Conservation (phyloP, 1,284 basidiomycete species). For the Ceratorhiza oryzae-sativae region DNA sequence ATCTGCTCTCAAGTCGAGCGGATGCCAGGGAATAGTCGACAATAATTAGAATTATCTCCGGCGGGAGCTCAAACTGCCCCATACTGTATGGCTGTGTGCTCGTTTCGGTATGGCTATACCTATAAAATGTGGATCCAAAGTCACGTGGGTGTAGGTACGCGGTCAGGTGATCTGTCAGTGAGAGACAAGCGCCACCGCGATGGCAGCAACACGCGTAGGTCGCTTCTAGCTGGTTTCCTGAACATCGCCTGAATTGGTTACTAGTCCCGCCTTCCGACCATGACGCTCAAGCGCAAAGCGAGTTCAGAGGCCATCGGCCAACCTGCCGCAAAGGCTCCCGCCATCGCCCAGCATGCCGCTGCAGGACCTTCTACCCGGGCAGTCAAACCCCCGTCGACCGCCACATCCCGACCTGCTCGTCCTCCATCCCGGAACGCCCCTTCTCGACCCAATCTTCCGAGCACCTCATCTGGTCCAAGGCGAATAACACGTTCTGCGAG, state of each 20-base stretch:
- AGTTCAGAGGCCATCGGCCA: slow-evolving; percentile 25
- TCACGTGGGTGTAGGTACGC: background rate
- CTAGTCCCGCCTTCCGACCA: slow-evolving; percentile 28
- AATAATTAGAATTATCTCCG: slow-evolving; percentile 14
- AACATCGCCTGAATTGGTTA: background rate
- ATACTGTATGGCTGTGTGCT: background rate
- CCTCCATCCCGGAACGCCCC: slow-evolving; percentile 25
- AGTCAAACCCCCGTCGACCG: slow-evolving; percentile 19
- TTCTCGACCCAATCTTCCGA: slow-evolving; percentile 35
- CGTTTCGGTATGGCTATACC: background rate
- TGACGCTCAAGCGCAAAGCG: slow-evolving; percentile 40
- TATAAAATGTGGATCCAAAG: background rate
- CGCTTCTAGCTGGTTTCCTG: background rate
- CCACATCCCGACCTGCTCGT: slow-evolving; percentile 18
- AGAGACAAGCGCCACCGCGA: slow-evolving; percentile 8
- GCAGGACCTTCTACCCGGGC: slow-evolving; percentile 22
- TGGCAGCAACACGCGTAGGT: slow-evolving; percentile 27
- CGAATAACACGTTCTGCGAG: slow-evolving; percentile 39
- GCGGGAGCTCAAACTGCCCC: slow-evolving; percentile 1
- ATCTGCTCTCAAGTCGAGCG: background rate
- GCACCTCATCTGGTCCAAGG: slow-evolving; percentile 23
- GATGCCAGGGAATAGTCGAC: background rate
- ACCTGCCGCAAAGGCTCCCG: slow-evolving; percentile 27
- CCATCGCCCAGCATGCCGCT: slow-evolving; percentile 9
- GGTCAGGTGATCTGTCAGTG: slow-evolving; percentile 18